Evolutionary conservation across 257 asterid genomes (phyloP), one percentile per base, ranked within the genome.

Genomic region (Solanum habrochaites): DNA sequence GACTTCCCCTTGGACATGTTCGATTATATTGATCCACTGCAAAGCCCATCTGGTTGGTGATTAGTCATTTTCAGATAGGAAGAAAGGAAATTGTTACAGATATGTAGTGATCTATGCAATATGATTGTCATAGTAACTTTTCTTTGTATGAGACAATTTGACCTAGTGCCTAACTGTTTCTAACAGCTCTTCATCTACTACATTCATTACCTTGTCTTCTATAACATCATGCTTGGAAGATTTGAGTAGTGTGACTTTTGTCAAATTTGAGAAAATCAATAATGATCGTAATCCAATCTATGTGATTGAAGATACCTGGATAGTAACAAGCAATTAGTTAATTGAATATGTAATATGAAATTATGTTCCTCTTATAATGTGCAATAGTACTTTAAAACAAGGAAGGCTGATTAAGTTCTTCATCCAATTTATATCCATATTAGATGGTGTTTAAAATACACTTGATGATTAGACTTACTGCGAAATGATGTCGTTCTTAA

Each of bases 1-100:
- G 98, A 96, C 52, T 92, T 95, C 83, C 98, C 96, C 5, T 87
- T 94, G 14, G 98, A 95, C 85, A 91, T 94, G 92, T 95, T 92
- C 71, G 96, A 94, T 86, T 92, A 85, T 20, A 90, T 93, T 9
- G 98, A 93, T 25, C 87, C 94, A 64, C 92, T 94, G 77, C 96
- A 97, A 8, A 92, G 98, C 90, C 98, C 95, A n/a, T 91, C 94
- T 7, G 86, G 93, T 70, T 94, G 98, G 98, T 90, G 90, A 87
- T 85, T 85, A 29, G 42, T 67, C 43, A 10, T 3, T 64, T 84
- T 23, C 66, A 15, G 73, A 39, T 1, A 20, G 49, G 35, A 83
- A 39, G 29, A 58, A 80, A 32, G 71, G 77, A 23, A n/a, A 64
- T 84, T 84, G 6, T 49, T 64, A 40, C 21, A 62, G 39, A 27